Base-by-base conservation (phyloP, 306 rosid species). In the Cicer cuneatum region DNA sequence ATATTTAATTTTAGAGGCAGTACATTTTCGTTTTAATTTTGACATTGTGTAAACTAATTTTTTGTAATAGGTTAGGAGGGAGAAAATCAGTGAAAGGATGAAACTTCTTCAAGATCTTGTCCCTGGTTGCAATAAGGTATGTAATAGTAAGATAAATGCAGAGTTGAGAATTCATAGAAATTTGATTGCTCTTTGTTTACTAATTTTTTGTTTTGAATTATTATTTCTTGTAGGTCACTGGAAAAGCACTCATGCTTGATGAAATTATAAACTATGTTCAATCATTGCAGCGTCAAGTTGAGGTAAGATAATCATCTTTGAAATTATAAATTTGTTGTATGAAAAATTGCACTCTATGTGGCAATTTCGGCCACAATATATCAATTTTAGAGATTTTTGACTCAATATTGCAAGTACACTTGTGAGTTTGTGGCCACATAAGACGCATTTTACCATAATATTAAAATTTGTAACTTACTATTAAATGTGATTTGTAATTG, bases 81-180 rank as follows among this genome's bases (percentile, higher is more conserved):
- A 95, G 88, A 95, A 95, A 82, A 95, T 95, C 72, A 90, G 99
- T 45, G 99, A 92, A 78, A 87, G 99, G 49, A 95, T 92, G 99
- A 95, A 89, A 76, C 90, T 95, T 77, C 93, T 95, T 37, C 99
- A 95, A 85, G 97, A 95, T 86, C 96, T 92, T 57, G 99, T 95
- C 19, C 99, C 99, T 2, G 96, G 97, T 67, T 95, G 99, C 89
- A 92, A 89, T 65, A 95, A 92, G 98, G 99, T 92, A 21, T 24
- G 35, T 43, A 51, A 73, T 42, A 13, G 33, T 41, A 41, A 13
- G 5, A 14, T 41, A 71, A 65, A 63, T 29, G 35, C 35, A 29
- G 35, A 29, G 35, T 72, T 72, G 18, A 63, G 10, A 58, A 66
- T 46, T 18, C 29, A 72, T 10, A 14, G 5, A 6, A 61, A 61